phyloP scores from a whole-genome alignment of 257 asterid species.

The Scutellaria barbata region DNA sequence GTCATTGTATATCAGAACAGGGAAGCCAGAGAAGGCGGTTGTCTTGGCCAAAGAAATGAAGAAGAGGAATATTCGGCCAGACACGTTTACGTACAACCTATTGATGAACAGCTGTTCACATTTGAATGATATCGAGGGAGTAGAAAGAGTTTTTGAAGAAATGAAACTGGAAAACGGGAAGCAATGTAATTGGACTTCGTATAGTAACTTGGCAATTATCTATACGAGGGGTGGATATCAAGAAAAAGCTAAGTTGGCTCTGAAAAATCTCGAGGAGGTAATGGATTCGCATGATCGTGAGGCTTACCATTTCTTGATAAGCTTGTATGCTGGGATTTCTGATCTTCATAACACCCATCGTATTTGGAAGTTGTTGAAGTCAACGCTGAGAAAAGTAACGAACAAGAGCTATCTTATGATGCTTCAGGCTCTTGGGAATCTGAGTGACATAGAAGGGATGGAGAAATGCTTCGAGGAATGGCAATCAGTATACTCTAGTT shows the following conservation, averaged over 20 bases:
- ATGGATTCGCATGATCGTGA: slow-evolving; percentile 56
- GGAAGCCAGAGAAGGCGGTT: slow-evolving; percentile 61
- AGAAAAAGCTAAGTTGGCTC: slow-evolving; percentile 71
- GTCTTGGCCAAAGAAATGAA: slow-evolving; percentile 62
- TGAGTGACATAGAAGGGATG: slow-evolving; percentile 60
- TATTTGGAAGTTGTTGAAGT: slow-evolving; percentile 67
- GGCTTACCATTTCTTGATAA: slow-evolving; percentile 67
- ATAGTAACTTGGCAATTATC: slow-evolving; percentile 68
- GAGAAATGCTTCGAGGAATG: slow-evolving; percentile 75
- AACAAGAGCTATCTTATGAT: slow-evolving; percentile 67
- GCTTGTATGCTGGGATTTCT: slow-evolving; percentile 62
- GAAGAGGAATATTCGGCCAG: slow-evolving; percentile 48
- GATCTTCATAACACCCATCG: slow-evolving; percentile 65
- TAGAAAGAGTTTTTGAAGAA: slow-evolving; percentile 74
- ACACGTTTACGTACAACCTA: slow-evolving; percentile 63
- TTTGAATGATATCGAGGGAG: slow-evolving; percentile 68
- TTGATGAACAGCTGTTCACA: slow-evolving; percentile 63
- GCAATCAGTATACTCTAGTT: slow-evolving; percentile 57
- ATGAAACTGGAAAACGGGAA: slow-evolving; percentile 51
- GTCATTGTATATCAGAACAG: slow-evolving; percentile 58
- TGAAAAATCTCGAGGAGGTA: slow-evolving; percentile 57
- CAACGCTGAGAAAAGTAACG: slow-evolving; percentile 45
- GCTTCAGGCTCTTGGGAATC: slow-evolving; percentile 69
- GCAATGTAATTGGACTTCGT: slow-evolving; percentile 70
- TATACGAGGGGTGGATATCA: slow-evolving; percentile 56